phyloP scores from a whole-genome alignment of 306 rosid genomes.

The Quercus variabilis region DNA sequence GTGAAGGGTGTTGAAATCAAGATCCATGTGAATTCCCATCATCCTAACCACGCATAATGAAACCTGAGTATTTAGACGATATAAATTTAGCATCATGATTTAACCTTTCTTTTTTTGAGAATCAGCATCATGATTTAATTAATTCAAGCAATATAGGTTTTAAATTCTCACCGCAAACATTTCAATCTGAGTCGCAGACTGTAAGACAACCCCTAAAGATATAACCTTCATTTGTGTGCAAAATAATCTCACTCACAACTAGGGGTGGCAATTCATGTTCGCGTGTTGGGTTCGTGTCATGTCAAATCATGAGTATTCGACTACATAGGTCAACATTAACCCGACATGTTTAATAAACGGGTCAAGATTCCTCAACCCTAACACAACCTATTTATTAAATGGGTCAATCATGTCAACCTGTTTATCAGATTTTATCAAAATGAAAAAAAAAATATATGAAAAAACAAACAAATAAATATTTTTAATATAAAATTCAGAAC shows the following conservation, averaged over 20 bases:
- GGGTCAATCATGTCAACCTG: too few relatives aligned
- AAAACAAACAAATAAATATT: too few relatives aligned
- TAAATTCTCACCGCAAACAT: conserved; percentile 65
- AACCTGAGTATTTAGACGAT: conserved; percentile 38
- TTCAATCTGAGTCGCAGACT: conserved; percentile 85
- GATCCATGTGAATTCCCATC: conserved; percentile 74
- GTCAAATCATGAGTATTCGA: too few relatives aligned
- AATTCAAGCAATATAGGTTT: background rate
- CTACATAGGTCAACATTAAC: too few relatives aligned
- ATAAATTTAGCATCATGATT: background rate
- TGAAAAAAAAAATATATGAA: too few relatives aligned
- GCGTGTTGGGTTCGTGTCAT: too few relatives aligned
- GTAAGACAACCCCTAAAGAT: conserved; percentile 80
- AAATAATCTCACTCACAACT: conserved; percentile 7
- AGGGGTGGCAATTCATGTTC: too few relatives aligned
- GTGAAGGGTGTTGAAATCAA: conserved; percentile 69
- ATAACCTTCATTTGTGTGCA: conserved; percentile 53
- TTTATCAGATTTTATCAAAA: too few relatives aligned
- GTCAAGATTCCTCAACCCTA: too few relatives aligned
- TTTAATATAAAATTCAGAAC: too few relatives aligned
- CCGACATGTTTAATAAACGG: too few relatives aligned
- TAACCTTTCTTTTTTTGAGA: background rate
- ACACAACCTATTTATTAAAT: too few relatives aligned
- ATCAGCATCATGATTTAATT: background rate
- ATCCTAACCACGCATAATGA: conserved; percentile 73